These are phyloP conservation scores for Prunus mira DNA, from an alignment of 306 rosid species.

Conservation along the genomic window DNA sequence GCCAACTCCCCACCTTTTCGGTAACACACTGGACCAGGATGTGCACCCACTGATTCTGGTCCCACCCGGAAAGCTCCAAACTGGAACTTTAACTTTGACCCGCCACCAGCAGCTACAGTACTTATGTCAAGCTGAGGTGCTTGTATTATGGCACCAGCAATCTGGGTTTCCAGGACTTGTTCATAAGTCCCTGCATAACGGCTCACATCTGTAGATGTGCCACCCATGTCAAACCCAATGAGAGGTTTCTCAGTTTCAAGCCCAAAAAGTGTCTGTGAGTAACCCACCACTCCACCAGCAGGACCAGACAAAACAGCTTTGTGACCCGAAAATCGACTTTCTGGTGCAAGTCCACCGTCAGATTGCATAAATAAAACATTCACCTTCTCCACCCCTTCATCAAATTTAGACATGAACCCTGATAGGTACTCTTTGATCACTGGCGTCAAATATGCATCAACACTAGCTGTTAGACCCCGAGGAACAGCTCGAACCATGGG, in stretches of 20 bases:
- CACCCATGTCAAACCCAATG: constrained; percentile 98
- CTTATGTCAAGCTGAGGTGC: constrained; percentile 97
- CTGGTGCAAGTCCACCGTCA: constrained; percentile 97
- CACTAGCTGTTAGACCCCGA: constrained; percentile 92
- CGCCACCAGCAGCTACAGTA: constrained; percentile 99
- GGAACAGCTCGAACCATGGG: constrained; percentile 98
- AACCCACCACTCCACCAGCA: constrained; percentile 98
- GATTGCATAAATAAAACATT: constrained; percentile 97
- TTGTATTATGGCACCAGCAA: constrained; percentile 89
- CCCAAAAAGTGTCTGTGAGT: constrained; percentile 82
- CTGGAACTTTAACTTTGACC: constrained; percentile 84
- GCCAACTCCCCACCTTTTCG: constrained; percentile 93
- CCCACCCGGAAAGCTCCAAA: constrained; percentile 86
- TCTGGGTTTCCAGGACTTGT: constrained; percentile 90
- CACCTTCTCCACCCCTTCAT: constrained; percentile 63
- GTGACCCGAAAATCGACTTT: constrained; percentile 86
- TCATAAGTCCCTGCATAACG: constrained; percentile 90
- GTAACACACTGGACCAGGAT: constrained; percentile 95
- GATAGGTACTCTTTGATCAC: constrained; percentile 89
- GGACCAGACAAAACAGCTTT: constrained; percentile 96
- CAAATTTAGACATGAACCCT: constrained; percentile 85
- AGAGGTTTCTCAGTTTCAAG: constrained; percentile 84
- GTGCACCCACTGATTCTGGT: constrained; percentile 98
- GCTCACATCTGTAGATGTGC: constrained; percentile 97
- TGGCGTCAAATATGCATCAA: constrained; percentile 97